Conservation (phyloP, 2,329 filamentous ascomycete genomes). For the Fusarium floridanum region DNA sequence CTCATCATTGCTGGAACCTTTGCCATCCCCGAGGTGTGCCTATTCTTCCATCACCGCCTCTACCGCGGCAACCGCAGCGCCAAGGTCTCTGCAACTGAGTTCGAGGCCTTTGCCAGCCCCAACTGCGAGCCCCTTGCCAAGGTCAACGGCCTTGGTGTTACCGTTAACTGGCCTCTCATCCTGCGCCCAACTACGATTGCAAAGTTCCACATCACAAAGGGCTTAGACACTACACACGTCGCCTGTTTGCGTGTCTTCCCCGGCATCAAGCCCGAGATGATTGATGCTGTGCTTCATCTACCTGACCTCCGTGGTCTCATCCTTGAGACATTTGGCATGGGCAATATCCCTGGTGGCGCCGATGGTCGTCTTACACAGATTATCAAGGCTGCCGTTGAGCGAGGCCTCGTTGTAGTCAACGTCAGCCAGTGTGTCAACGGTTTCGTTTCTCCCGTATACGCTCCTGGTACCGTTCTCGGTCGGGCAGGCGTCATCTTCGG, state of each 20-base stretch:
- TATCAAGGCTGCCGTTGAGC: conserved; percentile 80
- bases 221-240: conserved; percentile 88
- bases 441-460: conserved; percentile 83
- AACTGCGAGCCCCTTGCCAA: conserved; percentile 86
- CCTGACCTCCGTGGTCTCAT: conserved; percentile 85
- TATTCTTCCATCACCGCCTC: conserved; percentile 93
- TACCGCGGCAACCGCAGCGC: conserved; percentile 90
- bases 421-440: conserved; percentile 89
- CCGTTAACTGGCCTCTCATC: conserved; percentile 84
- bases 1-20: conserved; percentile 93
- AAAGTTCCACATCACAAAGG: conserved; percentile 79
- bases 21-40: conserved; percentile 90
- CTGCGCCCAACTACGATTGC: conserved; percentile 80
- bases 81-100: conserved; percentile 88
- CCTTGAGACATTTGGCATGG: conserved; percentile 92
- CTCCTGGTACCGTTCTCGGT: conserved; percentile 81
- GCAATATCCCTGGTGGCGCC: conserved; percentile 86
- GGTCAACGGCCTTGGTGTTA: conserved; percentile 83
- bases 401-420: conserved; percentile 89
- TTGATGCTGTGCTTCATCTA: conserved; percentile 83
- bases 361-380: conserved; percentile 85
- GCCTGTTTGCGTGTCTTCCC: conserved; percentile 92
- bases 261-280: conserved; percentile 93
- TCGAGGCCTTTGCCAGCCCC: conserved; percentile 89
- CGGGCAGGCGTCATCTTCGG: conserved; percentile 90